Percentiles rank a stretch among this genome's conserved stretches.
Conservation (phyloP, 108 stramenopile genomes). For the Cyclostephanos invisitatus region DNA sequence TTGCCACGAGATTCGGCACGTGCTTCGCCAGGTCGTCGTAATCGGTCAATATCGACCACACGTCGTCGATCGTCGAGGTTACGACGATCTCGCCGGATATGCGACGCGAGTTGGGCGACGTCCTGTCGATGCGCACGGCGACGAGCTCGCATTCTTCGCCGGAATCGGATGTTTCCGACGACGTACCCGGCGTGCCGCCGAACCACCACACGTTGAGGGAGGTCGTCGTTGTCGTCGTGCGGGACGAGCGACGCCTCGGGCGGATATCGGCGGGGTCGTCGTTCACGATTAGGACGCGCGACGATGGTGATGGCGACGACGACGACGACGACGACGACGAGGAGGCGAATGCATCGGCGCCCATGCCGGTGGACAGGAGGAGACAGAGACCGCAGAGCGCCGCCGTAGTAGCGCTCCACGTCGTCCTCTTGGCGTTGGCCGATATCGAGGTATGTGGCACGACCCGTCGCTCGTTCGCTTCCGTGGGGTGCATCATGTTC, state of each 20-base stretch:
- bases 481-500: neutral
- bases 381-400: neutral
- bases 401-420: too few relatives aligned
- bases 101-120: slow-evolving; percentile 60
- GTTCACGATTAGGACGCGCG: slow-evolving; percentile 2
- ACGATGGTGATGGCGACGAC: slow-evolving; percentile 1
- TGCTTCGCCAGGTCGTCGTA: slow-evolving; percentile 65
- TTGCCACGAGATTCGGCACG: slow-evolving; percentile 71
- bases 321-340: neutral
- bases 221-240: slow-evolving; percentile 19
- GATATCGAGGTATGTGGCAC: neutral
- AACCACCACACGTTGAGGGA: slow-evolving; percentile 49
- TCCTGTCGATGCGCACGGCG: slow-evolving; percentile 63
- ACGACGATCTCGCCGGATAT: slow-evolving; percentile 67
- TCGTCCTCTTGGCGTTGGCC: neutral
- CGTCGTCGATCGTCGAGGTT: slow-evolving; percentile 47
- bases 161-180: slow-evolving; percentile 23
- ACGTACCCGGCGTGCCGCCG: slow-evolving; percentile 38
- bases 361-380: neutral
- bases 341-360: neutral
- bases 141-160: slow-evolving; percentile 58
- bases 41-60: slow-evolving; percentile 74
- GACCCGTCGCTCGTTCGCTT: neutral
- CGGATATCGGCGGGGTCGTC: neutral
- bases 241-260: neutral